Conservation (phyloP, 805 yeast genomes). For the Teunomyces tritomae region DNA sequence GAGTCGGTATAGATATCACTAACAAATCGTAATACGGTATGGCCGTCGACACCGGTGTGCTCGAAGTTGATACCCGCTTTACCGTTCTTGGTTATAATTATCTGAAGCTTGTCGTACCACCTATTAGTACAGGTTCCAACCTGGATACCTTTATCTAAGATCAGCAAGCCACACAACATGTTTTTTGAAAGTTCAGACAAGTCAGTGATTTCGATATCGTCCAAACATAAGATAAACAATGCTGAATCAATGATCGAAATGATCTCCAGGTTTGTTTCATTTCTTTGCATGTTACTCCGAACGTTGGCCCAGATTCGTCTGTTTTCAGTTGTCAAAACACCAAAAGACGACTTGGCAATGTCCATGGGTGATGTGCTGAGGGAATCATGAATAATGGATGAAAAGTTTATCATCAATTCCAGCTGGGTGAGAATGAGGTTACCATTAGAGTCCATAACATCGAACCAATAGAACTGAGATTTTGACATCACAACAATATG, state of each 20-base stretch:
- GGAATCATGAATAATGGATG: constrained; percentile 76
- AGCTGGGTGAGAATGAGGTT: constrained; percentile 71
- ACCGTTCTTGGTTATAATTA: constrained; percentile 83
- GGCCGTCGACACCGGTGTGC: constrained; percentile 95
- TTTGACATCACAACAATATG: constrained; percentile 81
- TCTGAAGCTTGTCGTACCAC: constrained; percentile 91
- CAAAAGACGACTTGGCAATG: constrained; percentile 75
- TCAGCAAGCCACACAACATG: constrained; percentile 83
- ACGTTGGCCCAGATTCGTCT: constrained; percentile 83
- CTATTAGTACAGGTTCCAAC: constrained; percentile 92
- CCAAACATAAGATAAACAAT: constrained; percentile 77
- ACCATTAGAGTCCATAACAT: constrained; percentile 73
- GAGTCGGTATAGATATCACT: constrained; percentile 91
- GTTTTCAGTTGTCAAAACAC: constrained; percentile 87
- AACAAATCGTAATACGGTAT: constrained; percentile 83
- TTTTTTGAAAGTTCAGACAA: constrained; percentile 71
- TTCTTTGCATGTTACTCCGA: constrained; percentile 45
- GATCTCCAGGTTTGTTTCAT: constrained; percentile 64
- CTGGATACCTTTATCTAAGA: constrained; percentile 80
- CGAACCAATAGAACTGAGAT: constrained; percentile 94
- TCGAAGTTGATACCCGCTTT: constrained; percentile 93
- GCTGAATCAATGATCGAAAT: constrained; percentile 77
- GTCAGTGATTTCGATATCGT: constrained; percentile 66
- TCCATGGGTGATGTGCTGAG: constrained; percentile 50
- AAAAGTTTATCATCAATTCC: constrained; percentile 72